Evolutionary conservation across 176 grass and related monocot genomes (phyloP), one percentile per base, ranked within the genome.

Genomic region (Juncus effusus): DNA sequence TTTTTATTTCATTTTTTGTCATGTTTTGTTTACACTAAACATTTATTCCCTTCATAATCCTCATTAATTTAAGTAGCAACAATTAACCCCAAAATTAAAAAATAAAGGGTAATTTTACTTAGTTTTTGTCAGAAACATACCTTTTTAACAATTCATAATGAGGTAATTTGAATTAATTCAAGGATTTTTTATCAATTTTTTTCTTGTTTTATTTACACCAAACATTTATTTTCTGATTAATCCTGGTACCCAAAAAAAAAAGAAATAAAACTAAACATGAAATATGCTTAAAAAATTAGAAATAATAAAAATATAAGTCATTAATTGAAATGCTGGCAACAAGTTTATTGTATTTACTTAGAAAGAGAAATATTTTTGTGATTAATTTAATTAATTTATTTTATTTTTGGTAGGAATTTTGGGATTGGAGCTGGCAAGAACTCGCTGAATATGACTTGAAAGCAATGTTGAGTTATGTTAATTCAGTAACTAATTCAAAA

Each of bases 391-490:
- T 58, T 42, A 59, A 42, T 59, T 47, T 8, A 42, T 39, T 72
- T 39, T 72, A 42, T 62, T 36, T 62, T 73, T 81, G 60, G n/a
- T 69, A 96, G 93, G 70, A 78, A 60, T 96, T 96, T 82, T 96
- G 87, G 93, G 85, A 96, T 72, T 96, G 87, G 93, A 96, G 87
- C 80, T 96, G 93, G 93, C 82, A 91, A 78, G 92, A 96, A 72
- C 80, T 96, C 10, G 87, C 85, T 67, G 79, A 96, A 80, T 86
- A 86, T 69, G 93, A 91, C 57, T 80, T 91, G 70, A 53, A 72
- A 59, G 82, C 93, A 60, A 91, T 83, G 87, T 63, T 96, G 85
- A 88, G 63, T 35, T 96, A 89, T 70, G 71, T 96, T 3, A 74
- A 88, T 55, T 77, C 66, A 56, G 19, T 78, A 70, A 82, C 77